Evolutionary conservation across 495 filamentous ascomycete genomes (phyloP).

Genomic region (Neurospora hispaniola): DNA sequence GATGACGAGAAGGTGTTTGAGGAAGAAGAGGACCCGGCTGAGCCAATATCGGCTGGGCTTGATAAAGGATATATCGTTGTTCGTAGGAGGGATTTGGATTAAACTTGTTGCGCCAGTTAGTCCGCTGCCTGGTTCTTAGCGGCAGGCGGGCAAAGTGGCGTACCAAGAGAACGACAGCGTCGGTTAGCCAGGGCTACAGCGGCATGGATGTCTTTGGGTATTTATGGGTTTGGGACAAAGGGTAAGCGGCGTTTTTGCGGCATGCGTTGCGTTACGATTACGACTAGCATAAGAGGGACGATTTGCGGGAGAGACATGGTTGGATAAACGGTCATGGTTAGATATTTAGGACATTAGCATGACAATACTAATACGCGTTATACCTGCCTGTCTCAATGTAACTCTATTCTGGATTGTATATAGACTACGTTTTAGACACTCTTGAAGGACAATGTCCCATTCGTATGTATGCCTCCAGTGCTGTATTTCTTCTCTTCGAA

Average conservation of each 20-base stretch:
- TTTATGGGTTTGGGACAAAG: background rate
- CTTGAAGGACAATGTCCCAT: background rate
- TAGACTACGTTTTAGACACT: background rate
- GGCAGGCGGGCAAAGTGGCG: background rate
- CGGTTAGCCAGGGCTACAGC: background rate
- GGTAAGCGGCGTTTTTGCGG: background rate
- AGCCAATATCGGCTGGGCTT: conserved; percentile 19
- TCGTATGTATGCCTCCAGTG: background rate
- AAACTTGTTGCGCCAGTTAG: background rate
- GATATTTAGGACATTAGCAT: background rate
- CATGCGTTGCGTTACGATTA: background rate
- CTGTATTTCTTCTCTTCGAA: background rate
- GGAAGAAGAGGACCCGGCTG: conserved; percentile 28
- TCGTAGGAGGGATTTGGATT: conserved; percentile 32
- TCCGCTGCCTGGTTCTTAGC: background rate
- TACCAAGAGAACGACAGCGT: background rate
- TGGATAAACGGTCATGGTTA: background rate
- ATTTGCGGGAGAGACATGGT: background rate
- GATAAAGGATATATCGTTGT: conserved; percentile 38
- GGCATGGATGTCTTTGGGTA: background rate
- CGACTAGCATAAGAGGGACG: background rate
- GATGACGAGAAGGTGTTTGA: conserved; percentile 29
- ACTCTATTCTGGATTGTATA: background rate
- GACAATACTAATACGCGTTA: background rate
- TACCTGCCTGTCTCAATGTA: background rate